A percentile compares a stretch with the other conserved stretches of the same genome.
phyloP scores from a whole-genome alignment of 805 yeast species.

The Isabelozyma rhagii region DNA sequence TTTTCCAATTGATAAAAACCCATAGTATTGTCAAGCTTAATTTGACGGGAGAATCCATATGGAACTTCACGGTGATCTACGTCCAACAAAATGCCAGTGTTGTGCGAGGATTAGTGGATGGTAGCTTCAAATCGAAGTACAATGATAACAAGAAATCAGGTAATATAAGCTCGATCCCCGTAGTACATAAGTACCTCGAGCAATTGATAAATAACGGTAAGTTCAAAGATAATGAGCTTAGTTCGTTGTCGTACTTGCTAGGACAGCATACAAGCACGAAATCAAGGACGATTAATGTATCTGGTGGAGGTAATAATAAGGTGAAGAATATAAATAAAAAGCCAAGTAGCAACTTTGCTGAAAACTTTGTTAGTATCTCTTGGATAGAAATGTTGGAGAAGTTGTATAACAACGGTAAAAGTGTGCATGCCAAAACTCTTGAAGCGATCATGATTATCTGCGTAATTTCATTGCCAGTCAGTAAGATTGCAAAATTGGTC shows the following conservation, averaged over 20 bases:
- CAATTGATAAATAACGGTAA: constrained; percentile 45
- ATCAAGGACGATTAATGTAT: constrained; percentile 11
- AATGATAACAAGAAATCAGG: constrained; percentile 50
- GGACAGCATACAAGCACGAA: constrained; percentile 34
- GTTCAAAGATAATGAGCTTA: constrained; percentile 45
- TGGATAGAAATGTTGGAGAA: constrained; percentile 64
- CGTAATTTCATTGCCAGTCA: constrained; percentile 44
- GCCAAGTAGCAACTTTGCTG: constrained; percentile 42
- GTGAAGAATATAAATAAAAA: constrained; percentile 20
- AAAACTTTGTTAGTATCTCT: constrained; percentile 46
- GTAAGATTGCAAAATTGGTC: constrained; percentile 40
- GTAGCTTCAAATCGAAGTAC: constrained; percentile 45
- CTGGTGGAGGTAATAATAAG: constrained; percentile 12
- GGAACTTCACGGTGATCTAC: constrained; percentile 64
- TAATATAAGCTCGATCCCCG: constrained; percentile 41
- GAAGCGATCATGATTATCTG: constrained; percentile 53
- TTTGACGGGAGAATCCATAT: constrained; percentile 55
- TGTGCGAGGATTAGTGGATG: constrained; percentile 55
- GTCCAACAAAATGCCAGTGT: constrained; percentile 37
- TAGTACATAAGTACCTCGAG: constrained; percentile 53
- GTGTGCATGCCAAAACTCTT: constrained; percentile 44
- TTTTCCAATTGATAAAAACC: constrained; percentile 48
- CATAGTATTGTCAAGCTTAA: constrained; percentile 56
- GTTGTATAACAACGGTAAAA: constrained; percentile 55
- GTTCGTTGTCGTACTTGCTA: constrained; percentile 42